These are phyloP conservation scores for Russula abietina DNA, from an alignment of 768 basidiomycete species.

Conservation along the genomic window DNA sequence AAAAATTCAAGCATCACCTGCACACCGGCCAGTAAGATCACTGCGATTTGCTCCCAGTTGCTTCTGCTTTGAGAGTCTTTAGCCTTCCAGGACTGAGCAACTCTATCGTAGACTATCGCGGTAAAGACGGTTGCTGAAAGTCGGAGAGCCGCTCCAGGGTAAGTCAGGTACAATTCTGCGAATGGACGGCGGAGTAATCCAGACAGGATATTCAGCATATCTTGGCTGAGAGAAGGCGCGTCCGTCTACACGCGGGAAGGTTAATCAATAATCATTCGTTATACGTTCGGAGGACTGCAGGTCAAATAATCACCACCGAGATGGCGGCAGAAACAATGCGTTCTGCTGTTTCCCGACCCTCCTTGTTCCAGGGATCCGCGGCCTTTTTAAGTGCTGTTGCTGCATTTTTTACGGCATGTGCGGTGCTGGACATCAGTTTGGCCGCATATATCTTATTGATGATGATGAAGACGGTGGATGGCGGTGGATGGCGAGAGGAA, in stretches of 20 bases:
- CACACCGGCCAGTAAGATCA: conserved; percentile 20
- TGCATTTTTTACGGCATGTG: conserved; percentile 10
- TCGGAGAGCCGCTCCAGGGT: conserved; percentile 19
- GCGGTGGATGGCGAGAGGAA: neutral
- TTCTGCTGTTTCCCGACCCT: conserved; percentile 16
- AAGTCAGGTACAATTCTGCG: conserved; percentile 14
- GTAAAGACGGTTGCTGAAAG: conserved; percentile 21
- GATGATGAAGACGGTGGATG: neutral
- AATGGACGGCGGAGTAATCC: conserved; percentile 20
- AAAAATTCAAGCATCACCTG: conserved; percentile 14
- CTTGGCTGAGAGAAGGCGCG: neutral
- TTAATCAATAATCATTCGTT: neutral
- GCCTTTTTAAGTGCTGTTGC: conserved; percentile 20
- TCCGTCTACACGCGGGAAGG: neutral
- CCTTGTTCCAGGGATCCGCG: conserved; percentile 24
- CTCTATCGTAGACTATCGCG: conserved; percentile 16
- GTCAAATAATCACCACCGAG: conserved; percentile 14
- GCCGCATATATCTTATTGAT: conserved; percentile 14
- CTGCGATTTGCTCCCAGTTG: conserved; percentile 22
- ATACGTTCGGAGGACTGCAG: neutral
- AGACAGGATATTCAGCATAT: neutral
- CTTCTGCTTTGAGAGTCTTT: neutral
- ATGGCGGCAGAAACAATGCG: conserved; percentile 14
- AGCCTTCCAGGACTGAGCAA: conserved; percentile 4
- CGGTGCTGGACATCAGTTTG: conserved; percentile 11